Evolutionary conservation across 1,284 basidiomycete genomes (phyloP), one percentile per base, ranked within the genome.

Genomic region (Leccinum solheimii): DNA sequence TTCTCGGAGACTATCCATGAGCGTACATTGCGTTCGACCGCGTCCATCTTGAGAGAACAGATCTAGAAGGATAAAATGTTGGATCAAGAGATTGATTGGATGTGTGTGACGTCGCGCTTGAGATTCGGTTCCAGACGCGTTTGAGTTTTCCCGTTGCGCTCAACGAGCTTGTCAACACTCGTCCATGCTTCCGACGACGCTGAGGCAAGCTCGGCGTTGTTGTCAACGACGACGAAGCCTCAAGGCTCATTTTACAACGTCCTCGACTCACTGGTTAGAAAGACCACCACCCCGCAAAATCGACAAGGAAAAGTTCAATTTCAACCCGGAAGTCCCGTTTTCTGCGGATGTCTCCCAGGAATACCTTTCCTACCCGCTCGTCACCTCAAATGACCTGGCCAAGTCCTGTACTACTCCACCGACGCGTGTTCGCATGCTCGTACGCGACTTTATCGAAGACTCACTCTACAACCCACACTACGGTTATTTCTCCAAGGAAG

Each of bases 381-480:
- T 97, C 62, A 90, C 89, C 6, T 90, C 95, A 6, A 86, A 88
- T 65, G 84, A 90, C 61, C 76, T 96, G 57, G 71, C 73, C 27
- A 75, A 74, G 59, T 66, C 70, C 21, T 77, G 79, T 59, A 79
- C 75, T n/a, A 77, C 80, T 55, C 93, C 91, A 3, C 97, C 96
- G 3, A 85, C 81, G 21, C 80, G 85, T 57, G 95, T 96, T 55
- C 94, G 93, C 75, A 97, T 98, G 94, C 88, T 99, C 38, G 88
- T 92, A 53, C 85, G 97, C 63, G 97, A 99, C 78, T 99, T 94
- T 75, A 96, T 99, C 67, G 94, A 98, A 71, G 97, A 99, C 74
- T 90, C 92, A 19, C 78, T 99, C 50, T 99, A 99, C 80, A 98
- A 99, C 72, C 96, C 95, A 3, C 78, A 95, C 73, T 99, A 99